Percentiles rank a stretch among this genome's conserved stretches.
Evolutionary conservation across 768 basidiomycete species (phyloP).

Genomic region (Trametes cubensis): DNA sequence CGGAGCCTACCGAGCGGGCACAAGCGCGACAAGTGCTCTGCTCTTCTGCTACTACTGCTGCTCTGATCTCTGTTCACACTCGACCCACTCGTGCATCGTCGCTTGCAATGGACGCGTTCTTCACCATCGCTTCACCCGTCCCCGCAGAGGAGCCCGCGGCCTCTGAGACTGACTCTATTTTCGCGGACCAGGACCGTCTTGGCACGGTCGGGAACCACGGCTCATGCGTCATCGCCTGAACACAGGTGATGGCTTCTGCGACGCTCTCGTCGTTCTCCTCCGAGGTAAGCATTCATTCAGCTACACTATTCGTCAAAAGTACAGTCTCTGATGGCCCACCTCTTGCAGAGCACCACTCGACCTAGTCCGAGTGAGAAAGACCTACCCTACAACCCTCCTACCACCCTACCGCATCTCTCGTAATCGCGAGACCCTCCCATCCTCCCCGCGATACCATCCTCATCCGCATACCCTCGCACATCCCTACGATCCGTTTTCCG

Average conservation of each 20-base stretch:
- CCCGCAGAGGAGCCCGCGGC: constrained; percentile 17
- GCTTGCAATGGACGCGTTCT: constrained; percentile 29
- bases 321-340: background rate
- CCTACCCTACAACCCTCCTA: constrained; percentile 17
- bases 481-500: background rate
- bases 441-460: constrained; percentile 3
- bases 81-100: background rate
- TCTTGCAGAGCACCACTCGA: background rate
- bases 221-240: constrained; percentile 22
- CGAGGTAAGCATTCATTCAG: background rate
- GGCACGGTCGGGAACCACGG: constrained; percentile 7
- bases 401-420: constrained; percentile 10
- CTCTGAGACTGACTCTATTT: constrained; percentile 20
- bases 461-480: background rate
- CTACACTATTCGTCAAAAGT: no score
- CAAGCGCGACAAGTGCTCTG: background rate
- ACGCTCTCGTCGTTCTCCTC: background rate
- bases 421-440: constrained; percentile 18
- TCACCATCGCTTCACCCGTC: constrained; percentile 26
- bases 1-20: constrained; percentile 7
- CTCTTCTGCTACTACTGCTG: background rate
- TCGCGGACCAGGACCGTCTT: constrained; percentile 22
- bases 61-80: background rate
- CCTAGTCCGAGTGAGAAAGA: constrained; percentile 14
- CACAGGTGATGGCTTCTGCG: background rate